These are phyloP conservation scores for Candida albicans DNA, from an alignment of 1,139 yeast species.

Conservation along the genomic window DNA sequence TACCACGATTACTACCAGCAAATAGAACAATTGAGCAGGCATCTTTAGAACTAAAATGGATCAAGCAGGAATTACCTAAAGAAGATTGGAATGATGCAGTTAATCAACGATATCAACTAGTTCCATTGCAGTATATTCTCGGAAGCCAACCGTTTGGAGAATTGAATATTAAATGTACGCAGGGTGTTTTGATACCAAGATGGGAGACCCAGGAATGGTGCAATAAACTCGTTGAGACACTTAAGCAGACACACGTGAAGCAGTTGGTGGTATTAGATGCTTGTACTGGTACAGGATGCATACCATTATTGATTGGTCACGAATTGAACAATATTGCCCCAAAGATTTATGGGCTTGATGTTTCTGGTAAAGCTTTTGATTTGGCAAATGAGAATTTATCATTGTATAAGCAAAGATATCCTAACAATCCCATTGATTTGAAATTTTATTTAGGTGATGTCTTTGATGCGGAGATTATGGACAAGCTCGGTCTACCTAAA, in stretches of 20 bases:
- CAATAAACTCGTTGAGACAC: conserved; percentile 33
- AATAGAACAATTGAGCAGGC: conserved; percentile 32
- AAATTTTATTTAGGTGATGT: conserved; percentile 27
- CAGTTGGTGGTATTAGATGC: conserved; percentile 55
- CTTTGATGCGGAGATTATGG: conserved; percentile 16
- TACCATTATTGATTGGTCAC: conserved; percentile 55
- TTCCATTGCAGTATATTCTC: conserved; percentile 81
- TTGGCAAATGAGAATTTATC: conserved; percentile 50
- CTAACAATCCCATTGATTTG: conserved; percentile 13
- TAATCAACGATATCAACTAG: conserved; percentile 40
- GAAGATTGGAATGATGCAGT: conserved; percentile 38
- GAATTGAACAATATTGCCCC: conserved; percentile 20
- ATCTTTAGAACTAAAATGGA: conserved; percentile 40
- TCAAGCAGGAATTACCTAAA: conserved; percentile 38
- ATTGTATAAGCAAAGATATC: conserved; percentile 8
- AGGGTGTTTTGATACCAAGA: conserved; percentile 81
- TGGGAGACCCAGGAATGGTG: conserved; percentile 98
- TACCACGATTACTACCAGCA: conserved; percentile 37
- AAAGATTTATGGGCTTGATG: conserved; percentile 56
- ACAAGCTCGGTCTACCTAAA: conserved; percentile 3
- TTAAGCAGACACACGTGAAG: conserved; percentile 17
- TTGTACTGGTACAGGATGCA: conserved; percentile 92
- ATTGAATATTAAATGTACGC: conserved; percentile 57
- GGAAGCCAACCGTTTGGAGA: conserved; percentile 86
- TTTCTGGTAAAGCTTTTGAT: conserved; percentile 52